Base-by-base conservation (phyloP, 1,284 basidiomycete genomes). In the Malassezia obtusa region DNA sequence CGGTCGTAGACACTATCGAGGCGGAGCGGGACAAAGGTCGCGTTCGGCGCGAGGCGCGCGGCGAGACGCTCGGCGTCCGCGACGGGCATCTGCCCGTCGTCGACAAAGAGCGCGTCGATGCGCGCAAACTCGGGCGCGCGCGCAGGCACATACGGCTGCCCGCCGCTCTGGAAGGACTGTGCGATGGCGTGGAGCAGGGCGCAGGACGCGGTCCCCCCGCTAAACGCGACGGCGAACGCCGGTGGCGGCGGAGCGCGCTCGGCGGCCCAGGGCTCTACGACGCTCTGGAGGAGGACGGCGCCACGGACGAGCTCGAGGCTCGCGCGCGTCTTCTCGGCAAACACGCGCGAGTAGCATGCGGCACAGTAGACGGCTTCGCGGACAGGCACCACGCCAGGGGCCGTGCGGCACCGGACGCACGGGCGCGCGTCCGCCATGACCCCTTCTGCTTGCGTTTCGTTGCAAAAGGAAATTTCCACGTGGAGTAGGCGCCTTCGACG, bases 331-430 rank as follows among this genome's bases (percentile, higher is more conserved):
- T 67, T 66, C 9, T 53, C 44, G n/a, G 61, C 50, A 39, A 68
- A 67, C 28, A 65, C 61, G 33, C 56, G 49, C 6, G 52, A 36
- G 21, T 61, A 62, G 44, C 67, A 68, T 15, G 50, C 10, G 22
- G 48, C 51, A 38, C 67, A 68, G 61, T 68, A 68, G 37, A 57
- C 52, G 9, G 63, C 54, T 25, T 67, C 65, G 37, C 65, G 61
- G 40, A 64, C 61, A 44, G 54, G 45, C 35, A 63, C 39, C 3
- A 45, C 54, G 2, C 60, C 57, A 0, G 53, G 32, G 6, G 55
- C 43, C 21, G 30, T n/a, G 26, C 61, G 62, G 56, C 65, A 67
- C 22, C 63, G 59, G n/a, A 64, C 56, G 43, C 65, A 67, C 31
- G 32, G n/a, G 25, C 12, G 21, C 47, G 30, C 30, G 38, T 35